phyloP scores from a whole-genome alignment of 371 early-diverging fungal genomes.

The Coemansia sp. region DNA sequence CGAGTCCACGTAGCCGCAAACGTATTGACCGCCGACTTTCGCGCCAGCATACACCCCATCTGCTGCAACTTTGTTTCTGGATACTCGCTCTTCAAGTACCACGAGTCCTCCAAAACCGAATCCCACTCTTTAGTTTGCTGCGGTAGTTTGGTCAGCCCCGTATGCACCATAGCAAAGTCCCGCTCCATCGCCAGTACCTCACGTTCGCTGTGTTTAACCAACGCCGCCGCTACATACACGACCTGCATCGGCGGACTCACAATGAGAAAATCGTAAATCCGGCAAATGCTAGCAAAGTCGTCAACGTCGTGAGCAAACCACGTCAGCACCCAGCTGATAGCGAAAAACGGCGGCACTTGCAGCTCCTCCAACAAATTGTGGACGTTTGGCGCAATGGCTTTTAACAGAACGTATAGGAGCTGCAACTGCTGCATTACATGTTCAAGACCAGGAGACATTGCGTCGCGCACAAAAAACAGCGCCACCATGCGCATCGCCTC shows the following conservation, averaged over 20 bases:
- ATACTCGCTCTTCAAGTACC: slow-evolving; percentile 28
- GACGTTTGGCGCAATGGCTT: slow-evolving; percentile 22
- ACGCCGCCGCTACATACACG: slow-evolving; percentile 68
- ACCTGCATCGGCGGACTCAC: slow-evolving; percentile 71
- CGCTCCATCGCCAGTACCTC: slow-evolving; percentile 34
- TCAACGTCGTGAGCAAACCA: slow-evolving; percentile 82
- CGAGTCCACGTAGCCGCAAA: slow-evolving; percentile 45
- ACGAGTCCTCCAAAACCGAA: slow-evolving; percentile 40
- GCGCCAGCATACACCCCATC: slow-evolving; percentile 41
- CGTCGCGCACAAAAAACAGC: slow-evolving; percentile 52
- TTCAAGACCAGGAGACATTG: slow-evolving; percentile 48
- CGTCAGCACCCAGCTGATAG: slow-evolving; percentile 80
- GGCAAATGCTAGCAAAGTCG: slow-evolving; percentile 57
- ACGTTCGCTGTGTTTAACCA: slow-evolving; percentile 22
- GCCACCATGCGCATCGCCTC: slow-evolving; percentile 46
- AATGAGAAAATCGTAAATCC: slow-evolving; percentile 76
- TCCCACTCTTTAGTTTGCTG: slow-evolving; percentile 21
- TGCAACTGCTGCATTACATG: slow-evolving; percentile 41
- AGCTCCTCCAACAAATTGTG: slow-evolving; percentile 45
- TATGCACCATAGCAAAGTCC: slow-evolving; percentile 47
- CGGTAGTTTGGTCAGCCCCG: slow-evolving; percentile 42
- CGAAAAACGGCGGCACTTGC: slow-evolving; percentile 73
- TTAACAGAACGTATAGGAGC: slow-evolving; percentile 39
- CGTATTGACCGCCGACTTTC: slow-evolving; percentile 34
- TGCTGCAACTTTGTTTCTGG: slow-evolving; percentile 46